Percentiles rank a stretch among this genome's conserved stretches.
Conservation (phyloP, 495 filamentous ascomycete genomes). For the Aspergillus hancockii region DNA sequence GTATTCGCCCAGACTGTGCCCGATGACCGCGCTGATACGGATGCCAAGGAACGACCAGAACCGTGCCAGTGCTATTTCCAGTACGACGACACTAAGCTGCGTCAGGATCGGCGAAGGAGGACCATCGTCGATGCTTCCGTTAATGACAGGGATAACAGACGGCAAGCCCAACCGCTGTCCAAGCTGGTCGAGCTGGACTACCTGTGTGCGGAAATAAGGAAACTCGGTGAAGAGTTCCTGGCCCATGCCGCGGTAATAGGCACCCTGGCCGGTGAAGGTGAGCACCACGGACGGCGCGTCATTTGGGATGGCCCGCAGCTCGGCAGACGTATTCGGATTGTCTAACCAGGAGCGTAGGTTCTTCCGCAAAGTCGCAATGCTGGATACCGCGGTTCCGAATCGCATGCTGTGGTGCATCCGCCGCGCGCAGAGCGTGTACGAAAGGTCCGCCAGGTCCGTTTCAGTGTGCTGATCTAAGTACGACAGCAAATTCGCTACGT, state of each 20-base stretch:
- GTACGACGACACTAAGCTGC: slow-evolving; percentile 61
- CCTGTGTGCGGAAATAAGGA: slow-evolving; percentile 25
- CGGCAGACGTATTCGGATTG: slow-evolving; percentile 14
- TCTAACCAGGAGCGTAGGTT: slow-evolving; percentile 6
- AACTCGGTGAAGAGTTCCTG: slow-evolving; percentile 27
- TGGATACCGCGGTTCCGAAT: slow-evolving; percentile 25
- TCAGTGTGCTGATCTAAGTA: slow-evolving; percentile 32
- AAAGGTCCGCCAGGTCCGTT: slow-evolving; percentile 31
- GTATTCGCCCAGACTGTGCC: slow-evolving; percentile 88
- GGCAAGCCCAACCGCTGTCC: slow-evolving; percentile 34
- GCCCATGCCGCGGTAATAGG: slow-evolving; percentile 46
- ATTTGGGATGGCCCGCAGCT: not conserved
- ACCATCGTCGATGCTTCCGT: slow-evolving; percentile 13
- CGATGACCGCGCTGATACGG: slow-evolving; percentile 71
- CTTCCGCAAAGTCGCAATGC: not conserved
- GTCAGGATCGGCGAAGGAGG: slow-evolving; percentile 20
- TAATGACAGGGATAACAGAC: slow-evolving; percentile 32
- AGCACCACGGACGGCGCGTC: slow-evolving; percentile 49
- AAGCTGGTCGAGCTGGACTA: slow-evolving; percentile 32
- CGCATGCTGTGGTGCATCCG: slow-evolving; percentile 45
- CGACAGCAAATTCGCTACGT: slow-evolving; percentile 32
- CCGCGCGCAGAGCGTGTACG: slow-evolving; percentile 43
- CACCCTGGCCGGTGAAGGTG: slow-evolving; percentile 70
- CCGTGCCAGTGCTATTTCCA: slow-evolving; percentile 82
- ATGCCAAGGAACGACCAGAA: slow-evolving; percentile 81